These are phyloP conservation scores for Coemansia sp. DNA, from an alignment of 192 early-diverging fungal species.

Conservation along the genomic window DNA sequence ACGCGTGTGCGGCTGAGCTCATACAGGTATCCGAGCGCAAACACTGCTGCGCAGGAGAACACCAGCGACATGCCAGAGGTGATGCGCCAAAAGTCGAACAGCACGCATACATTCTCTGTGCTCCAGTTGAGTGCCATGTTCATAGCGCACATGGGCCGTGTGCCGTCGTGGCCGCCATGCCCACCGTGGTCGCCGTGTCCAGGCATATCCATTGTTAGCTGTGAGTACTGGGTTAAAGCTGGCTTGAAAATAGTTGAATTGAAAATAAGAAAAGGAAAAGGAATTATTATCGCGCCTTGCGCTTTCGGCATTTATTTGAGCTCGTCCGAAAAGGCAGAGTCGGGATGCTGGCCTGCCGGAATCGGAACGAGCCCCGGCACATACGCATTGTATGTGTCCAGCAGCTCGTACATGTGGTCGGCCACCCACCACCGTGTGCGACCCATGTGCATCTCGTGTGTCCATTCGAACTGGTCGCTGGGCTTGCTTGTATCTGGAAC, in stretches of 20 bases:
- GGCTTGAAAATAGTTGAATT: background rate
- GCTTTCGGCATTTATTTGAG: slow-evolving; percentile 17
- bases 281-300: background rate
- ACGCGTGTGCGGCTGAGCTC: slow-evolving; percentile 38
- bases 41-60: slow-evolving; percentile 62
- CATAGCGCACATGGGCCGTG: slow-evolving; percentile 58
- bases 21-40: slow-evolving; percentile 46
- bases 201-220: slow-evolving; percentile 51
- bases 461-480: slow-evolving; percentile 55
- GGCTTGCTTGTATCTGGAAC: slow-evolving; percentile 55
- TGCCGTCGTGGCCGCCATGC: slow-evolving; percentile 51
- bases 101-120: slow-evolving; percentile 71
- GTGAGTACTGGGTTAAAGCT: background rate
- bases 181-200: slow-evolving; percentile 55
- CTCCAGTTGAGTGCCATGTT: slow-evolving; percentile 80
- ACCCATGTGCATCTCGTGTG: slow-evolving; percentile 51
- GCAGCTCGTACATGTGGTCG: slow-evolving; percentile 55
- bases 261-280: slow-evolving; percentile 14
- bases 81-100: slow-evolving; percentile 76
- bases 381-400: slow-evolving; percentile 38
- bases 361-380: slow-evolving; percentile 52
- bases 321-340: slow-evolving; percentile 51
- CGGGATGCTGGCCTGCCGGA: slow-evolving; percentile 47
- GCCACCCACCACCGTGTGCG: slow-evolving; percentile 54
- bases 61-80: slow-evolving; percentile 57